Evolutionary conservation across 345 rosid genomes (phyloP), one percentile per base, ranked within the genome.

Genomic region (Lumnitzera racemosa): DNA sequence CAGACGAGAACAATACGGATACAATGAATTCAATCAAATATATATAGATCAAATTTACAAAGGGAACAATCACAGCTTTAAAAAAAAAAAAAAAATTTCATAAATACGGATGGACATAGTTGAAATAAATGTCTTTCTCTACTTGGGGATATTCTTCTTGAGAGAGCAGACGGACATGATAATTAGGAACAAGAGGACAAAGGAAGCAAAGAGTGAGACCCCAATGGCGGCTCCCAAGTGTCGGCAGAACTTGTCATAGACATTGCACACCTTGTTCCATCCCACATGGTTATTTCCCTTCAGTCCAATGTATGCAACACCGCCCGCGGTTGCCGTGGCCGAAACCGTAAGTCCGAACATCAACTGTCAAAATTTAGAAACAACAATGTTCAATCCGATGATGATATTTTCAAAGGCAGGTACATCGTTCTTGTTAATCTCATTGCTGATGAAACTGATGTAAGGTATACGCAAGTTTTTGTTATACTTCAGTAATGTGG

Each of bases 251-350:
- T 72, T 83, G 67, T 61, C 88, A 57, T 70, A 85, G 2, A 43
- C 61, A 54, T 51, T 2, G 83, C 96, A 89, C 4, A 87, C 56
- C 85, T 92, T 72, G 3, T 0, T 41, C 98, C 98, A 85, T 0
- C 50, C 2, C 1, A 13, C 54, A 20, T 85, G 87, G 3, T 56
- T 70, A 63, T 89, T 87, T 27, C 98, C 98, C 75, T 73, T 73
- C 58, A 84, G 57, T 24, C 82, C 88, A n/a, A 87, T 55, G 47
- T 92, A 92, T 20, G 66, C 97, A 16, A 89, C 90, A 24, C 77
- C 83, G 14, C 84, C 94, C 0, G 94, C 83, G 23, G 98, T 60
- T 0, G 94, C 98, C 1, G 87, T 80, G 12, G 91, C 96, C 15
- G 96, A 80, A 3, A 88, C 91, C 29, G 85, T 80, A 58, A 92